Evolutionary conservation across 495 filamentous ascomycete species (phyloP), one percentile per base, ranked within the genome.

Genomic region (Aspergillus diversus): DNA sequence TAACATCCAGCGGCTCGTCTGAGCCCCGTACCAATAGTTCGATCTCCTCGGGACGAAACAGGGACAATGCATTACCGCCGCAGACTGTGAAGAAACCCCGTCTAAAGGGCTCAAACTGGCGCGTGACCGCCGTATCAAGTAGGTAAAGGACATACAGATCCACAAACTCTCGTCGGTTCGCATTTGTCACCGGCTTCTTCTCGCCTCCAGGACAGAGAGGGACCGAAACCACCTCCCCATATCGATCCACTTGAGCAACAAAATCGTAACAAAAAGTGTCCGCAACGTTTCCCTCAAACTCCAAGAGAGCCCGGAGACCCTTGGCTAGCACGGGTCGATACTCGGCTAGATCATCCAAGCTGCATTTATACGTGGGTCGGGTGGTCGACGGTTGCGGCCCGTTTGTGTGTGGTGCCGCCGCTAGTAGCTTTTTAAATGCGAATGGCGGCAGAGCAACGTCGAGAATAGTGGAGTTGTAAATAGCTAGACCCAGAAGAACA

Each of bases 401-500:
- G 33, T 73, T 78, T 7, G 83, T 78, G 15, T 77, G 74, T 7
- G 91, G 89, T 6, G 87, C 89, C 16, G 89, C 83, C 16, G 90
- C 88, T 49, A 97, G 80, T 33, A 97, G 79, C 74, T 97, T 97
- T 64, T 91, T 87, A 72, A 97, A 98, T 2, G 89, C 89, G 71
- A 97, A 97, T n/a, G 94, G 92, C 5, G 93, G 93, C 15, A 98
- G 80, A 8, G 91, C 89, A 51, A 98, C 84, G 69, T 98, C 93
- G 6, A 98, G 82, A 67, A 98, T 97, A 3, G 92, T 98, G 2
- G 92, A 96, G 75, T 98, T 97, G 80, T 98, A 97, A 67, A 98
- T 97, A 17, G 93, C 93, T 31, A 98, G 83, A 4, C 93, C 93
- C 32, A 97, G 84, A 34, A 97, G 77, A 42, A 92, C 91, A 31